phyloP scores from a whole-genome alignment of 225 moss, liverwort and hornwort species.

The Asterella californica region DNA sequence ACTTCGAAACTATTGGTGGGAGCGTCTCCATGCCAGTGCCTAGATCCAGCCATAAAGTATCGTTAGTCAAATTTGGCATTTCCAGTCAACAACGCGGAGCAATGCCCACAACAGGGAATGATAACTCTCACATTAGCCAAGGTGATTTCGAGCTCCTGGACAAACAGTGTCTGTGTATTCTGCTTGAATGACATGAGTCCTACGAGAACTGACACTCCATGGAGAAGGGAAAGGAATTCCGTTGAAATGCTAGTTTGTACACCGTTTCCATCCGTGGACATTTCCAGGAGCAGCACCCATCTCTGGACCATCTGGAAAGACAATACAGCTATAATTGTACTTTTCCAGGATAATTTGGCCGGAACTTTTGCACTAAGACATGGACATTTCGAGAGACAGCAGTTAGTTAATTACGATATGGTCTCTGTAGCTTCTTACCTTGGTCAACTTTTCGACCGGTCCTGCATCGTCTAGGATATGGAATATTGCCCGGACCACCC shows the following conservation, averaged over 20 bases:
- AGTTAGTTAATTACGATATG: not conserved
- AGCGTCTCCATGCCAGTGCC: not conserved
- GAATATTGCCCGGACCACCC: conserved; percentile 35
- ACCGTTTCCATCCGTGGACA: too few relatives aligned
- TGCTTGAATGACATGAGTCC: too few relatives aligned
- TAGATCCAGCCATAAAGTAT: not conserved
- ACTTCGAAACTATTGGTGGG: not conserved
- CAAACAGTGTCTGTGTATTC: too few relatives aligned
- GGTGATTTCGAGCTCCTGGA: too few relatives aligned
- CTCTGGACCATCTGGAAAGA: too few relatives aligned
- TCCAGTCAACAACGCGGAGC: not conserved
- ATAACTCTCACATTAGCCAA: too few relatives aligned
- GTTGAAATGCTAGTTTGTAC: too few relatives aligned
- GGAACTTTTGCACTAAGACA: not conserved
- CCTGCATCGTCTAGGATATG: conserved; percentile 55
- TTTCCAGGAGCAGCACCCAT: too few relatives aligned
- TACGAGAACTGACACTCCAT: too few relatives aligned
- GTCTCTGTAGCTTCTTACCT: not conserved
- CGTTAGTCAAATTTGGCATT: not conserved
- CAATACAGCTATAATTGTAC: not conserved
- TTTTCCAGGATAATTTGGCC: not conserved
- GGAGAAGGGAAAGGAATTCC: too few relatives aligned
- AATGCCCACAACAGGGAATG: not conserved
- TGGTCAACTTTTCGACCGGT: conserved; percentile 40
- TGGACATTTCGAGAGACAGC: not conserved